A percentile compares a stretch with the other conserved stretches of the same genome.
Conservation (phyloP, 768 basidiomycete species). For the Hypsizygus marmoreus region DNA sequence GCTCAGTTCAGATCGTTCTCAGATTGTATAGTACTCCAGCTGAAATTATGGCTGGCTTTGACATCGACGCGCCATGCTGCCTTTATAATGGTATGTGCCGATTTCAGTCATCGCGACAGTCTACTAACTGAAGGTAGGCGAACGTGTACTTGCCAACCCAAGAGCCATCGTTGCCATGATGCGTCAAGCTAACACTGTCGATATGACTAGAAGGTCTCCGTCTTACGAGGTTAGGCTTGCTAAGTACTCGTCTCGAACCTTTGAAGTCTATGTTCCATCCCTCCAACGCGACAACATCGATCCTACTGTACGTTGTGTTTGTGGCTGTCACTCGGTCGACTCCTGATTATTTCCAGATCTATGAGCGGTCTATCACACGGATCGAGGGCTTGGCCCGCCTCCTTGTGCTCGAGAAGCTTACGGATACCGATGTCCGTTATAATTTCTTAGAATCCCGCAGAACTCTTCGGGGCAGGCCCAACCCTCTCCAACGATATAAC, state of each 20-base stretch:
- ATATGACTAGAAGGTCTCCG: constrained; percentile 62
- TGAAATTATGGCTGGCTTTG: constrained; percentile 67
- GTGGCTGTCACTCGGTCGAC: background rate
- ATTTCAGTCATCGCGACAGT: constrained; percentile 23
- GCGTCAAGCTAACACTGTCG: constrained; percentile 66
- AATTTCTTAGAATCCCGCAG: constrained; percentile 51
- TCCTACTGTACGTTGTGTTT: constrained; percentile 48
- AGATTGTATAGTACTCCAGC: constrained; percentile 64
- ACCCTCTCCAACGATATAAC: constrained; percentile 26
- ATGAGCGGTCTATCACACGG: constrained; percentile 56
- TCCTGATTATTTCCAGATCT: constrained; percentile 43
- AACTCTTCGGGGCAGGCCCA: constrained; percentile 50
- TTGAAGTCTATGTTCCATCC: constrained; percentile 58
- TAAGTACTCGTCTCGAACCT: constrained; percentile 56
- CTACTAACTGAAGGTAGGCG: constrained; percentile 24
- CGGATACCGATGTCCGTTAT: constrained; percentile 42
- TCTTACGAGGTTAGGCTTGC: constrained; percentile 65
- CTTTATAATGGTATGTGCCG: constrained; percentile 49
- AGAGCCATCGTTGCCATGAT: constrained; percentile 62
- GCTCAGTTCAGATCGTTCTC: constrained; percentile 67
- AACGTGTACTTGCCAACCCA: constrained; percentile 61
- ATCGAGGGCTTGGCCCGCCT: constrained; percentile 64
- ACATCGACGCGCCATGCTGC: constrained; percentile 66
- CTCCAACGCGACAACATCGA: constrained; percentile 54
- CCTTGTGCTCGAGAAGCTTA: constrained; percentile 62